A percentile compares a stretch with the other conserved stretches of the same genome.
phyloP scores from a whole-genome alignment of 176 grass and related monocot species.

The Thinopyrum elongatum region DNA sequence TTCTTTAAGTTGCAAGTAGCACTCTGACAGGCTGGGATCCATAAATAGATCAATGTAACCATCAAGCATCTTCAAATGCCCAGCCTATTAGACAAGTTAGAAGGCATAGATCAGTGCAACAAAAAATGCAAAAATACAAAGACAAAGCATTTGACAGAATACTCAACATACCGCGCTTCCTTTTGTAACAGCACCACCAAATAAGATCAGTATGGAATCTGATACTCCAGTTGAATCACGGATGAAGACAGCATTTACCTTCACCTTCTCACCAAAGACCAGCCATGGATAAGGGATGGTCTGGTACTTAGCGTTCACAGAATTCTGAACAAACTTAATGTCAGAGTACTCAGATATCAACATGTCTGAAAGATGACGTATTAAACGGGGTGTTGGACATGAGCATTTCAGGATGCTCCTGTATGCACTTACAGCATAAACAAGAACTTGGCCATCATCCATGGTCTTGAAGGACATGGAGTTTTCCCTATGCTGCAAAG shows the following conservation, averaged over 20 bases:
- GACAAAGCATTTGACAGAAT: constrained; percentile 8
- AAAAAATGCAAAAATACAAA: constrained; percentile 14
- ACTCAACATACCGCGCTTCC: constrained; percentile 56
- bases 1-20: constrained; percentile 84
- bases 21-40: constrained; percentile 87
- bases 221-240: constrained; percentile 90
- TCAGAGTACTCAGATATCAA: constrained; percentile 8
- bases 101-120: not conserved
- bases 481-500: constrained; percentile 85
- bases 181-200: constrained; percentile 73
- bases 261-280: constrained; percentile 94
- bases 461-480: constrained; percentile 98
- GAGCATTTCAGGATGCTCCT: not conserved
- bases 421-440: constrained; percentile 84
- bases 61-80: constrained; percentile 96
- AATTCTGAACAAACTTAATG: constrained; percentile 60
- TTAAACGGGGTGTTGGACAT: not conserved
- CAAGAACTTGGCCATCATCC: constrained; percentile 97
- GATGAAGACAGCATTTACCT: constrained; percentile 94
- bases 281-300: constrained; percentile 92
- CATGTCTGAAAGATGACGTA: not conserved
- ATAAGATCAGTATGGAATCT: constrained; percentile 87
- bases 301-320: constrained; percentile 91
- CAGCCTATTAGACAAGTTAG: constrained; percentile 46
- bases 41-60: constrained; percentile 98